These are phyloP conservation scores for Elsinoe fawcettii DNA, from an alignment of 2,329 filamentous ascomycete species.

Conservation along the genomic window DNA sequence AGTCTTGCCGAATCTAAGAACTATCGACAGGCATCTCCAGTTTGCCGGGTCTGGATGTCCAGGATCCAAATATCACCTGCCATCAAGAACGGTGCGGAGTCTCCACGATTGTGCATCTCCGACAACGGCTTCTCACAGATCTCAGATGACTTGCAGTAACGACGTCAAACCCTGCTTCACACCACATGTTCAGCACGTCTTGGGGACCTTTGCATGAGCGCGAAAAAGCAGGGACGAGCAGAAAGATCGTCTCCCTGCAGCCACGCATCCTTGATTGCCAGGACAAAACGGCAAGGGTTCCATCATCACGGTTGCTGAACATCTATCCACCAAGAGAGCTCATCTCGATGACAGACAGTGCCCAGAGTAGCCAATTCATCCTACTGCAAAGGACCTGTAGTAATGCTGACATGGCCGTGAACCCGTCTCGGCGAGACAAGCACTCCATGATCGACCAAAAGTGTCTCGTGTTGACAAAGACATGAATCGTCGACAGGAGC, in stretches of 20 bases:
- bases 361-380: conserved; percentile 3
- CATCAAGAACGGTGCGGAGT: background rate
- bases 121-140: background rate
- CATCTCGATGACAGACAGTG: background rate
- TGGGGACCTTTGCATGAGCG: background rate
- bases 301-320: background rate
- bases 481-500: background rate
- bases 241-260: conserved; percentile 1
- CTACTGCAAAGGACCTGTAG: background rate
- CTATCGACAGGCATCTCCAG: background rate
- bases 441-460: background rate
- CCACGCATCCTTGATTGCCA: background rate
- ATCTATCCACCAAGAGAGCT: background rate
- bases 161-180: background rate
- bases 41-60: background rate
- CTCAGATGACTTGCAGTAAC: background rate
- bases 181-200: background rate
- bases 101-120: background rate
- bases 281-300: background rate
- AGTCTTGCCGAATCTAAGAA: background rate
- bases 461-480: background rate
- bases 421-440: background rate
- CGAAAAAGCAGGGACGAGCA: background rate
- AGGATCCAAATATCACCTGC: background rate
- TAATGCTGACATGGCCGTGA: background rate